Base-by-base conservation (phyloP, 163 green algal species). In the Chlorella variabilis region DNA sequence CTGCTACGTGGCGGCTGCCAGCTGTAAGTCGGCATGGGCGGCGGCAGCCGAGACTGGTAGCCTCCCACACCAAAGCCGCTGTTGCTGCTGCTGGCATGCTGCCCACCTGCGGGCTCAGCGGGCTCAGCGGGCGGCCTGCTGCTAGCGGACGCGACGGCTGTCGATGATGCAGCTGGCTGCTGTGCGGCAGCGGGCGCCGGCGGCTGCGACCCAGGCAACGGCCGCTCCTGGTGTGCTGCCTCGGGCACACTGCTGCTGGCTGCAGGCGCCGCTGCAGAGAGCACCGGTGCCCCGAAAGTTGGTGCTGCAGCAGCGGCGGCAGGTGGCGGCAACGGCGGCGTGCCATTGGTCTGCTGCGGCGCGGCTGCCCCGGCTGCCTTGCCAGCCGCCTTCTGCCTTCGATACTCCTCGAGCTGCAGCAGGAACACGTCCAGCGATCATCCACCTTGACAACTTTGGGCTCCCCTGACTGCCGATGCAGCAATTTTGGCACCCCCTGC, bases 401-500 rank as follows among this genome's bases (percentile, higher is more conserved):
- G 23, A 41, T 81, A 87, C 58, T 87, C 82, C 25, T 83, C 82
- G 4, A 87, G 69, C 82, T 87, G 82, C 63, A 73, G 38, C 18
- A 34, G 20, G 38, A 2, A 73, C 3, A 20, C 2, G 34, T 11
- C 2, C 8, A 38, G 65, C 21, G 38, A 38, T 27, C 38, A 56
- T 73, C 27, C 33, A 25, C 45, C 15, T 54, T 54, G 15, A 54
- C 11, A 54, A 54, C 4, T 15, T 51, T 71, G 63, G 34, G 34
- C 34, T 71, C 4, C 21, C 2, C 3, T 21, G 29, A 33, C 45
- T 63, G 27, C 8, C 25, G 39, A 34, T 3, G 31, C 21, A 29
- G 21, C 1, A 23, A 34, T 39, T 9, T 74, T 5, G 21, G 56
- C 66, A 74, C 5, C 36, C n/a, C 1, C 29, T 27, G 2, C 75